phyloP scores from a whole-genome alignment of 495 filamentous ascomycete species.

The Daldinia caldariorum region DNA sequence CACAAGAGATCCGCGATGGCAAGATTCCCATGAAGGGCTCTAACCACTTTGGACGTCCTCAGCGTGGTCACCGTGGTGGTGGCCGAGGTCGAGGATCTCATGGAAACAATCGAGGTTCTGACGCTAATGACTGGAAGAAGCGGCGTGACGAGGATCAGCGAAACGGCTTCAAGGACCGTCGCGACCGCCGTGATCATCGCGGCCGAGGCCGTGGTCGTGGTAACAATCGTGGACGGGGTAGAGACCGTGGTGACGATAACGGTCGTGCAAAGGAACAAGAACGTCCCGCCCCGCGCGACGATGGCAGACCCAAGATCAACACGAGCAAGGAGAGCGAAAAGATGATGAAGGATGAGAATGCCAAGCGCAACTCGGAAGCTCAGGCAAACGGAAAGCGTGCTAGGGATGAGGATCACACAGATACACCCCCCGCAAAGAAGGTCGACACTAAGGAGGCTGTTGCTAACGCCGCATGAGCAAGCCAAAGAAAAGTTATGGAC shows the following conservation, averaged over 20 bases:
- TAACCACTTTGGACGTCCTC: conserved; percentile 32
- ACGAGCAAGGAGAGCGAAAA: conserved; percentile 50
- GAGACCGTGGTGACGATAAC: conserved; percentile 49
- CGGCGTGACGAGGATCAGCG: conserved; percentile 72
- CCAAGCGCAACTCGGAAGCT: conserved; percentile 10
- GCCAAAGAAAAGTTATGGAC: background rate
- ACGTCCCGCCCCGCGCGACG: conserved; percentile 39
- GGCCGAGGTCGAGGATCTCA: conserved; percentile 40
- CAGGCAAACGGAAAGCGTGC: conserved; percentile 55
- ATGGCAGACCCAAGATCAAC: conserved; percentile 46
- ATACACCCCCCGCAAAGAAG: conserved; percentile 59
- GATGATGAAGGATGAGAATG: conserved; percentile 34
- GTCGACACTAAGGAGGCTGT: conserved; percentile 56
- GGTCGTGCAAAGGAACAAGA: conserved; percentile 49
- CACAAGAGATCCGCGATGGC: conserved; percentile 72
- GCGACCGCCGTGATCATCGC: conserved; percentile 46
- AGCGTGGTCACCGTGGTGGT: conserved; percentile 49
- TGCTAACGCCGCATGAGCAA: conserved; percentile 27
- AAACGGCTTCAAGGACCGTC: conserved; percentile 64
- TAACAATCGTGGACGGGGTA: conserved; percentile 48
- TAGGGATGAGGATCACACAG: conserved; percentile 54
- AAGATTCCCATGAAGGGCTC: conserved; percentile 60
- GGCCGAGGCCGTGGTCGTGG: conserved; percentile 54
- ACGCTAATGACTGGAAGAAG: conserved; percentile 74
- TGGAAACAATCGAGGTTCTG: conserved; percentile 46